A percentile compares a stretch with the other conserved stretches of the same genome.
Evolutionary conservation across 1,139 yeast genomes (phyloP).

Genomic region (Diutina mesorugosa): DNA sequence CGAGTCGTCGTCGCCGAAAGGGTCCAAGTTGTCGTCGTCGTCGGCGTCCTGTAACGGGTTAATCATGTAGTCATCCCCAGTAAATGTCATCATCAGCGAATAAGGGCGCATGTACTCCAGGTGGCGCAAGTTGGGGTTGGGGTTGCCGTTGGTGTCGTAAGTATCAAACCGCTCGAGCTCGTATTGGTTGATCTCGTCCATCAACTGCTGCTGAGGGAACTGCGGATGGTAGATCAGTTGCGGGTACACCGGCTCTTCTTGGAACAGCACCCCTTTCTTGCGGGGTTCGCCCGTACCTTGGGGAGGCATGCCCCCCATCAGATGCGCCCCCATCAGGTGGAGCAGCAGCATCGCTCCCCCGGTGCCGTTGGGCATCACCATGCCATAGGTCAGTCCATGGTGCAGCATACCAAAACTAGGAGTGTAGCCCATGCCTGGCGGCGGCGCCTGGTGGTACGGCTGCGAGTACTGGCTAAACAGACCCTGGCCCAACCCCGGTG

Average conservation of each 20-base stretch:
- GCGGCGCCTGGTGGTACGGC: conserved; percentile 1
- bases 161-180: conserved; percentile 13
- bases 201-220: conserved; percentile 1
- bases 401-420: not conserved
- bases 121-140: conserved; percentile 7
- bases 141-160: conserved; percentile 10
- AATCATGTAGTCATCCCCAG: conserved; percentile 29
- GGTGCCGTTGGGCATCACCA: conserved; percentile 1
- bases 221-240: conserved; percentile 1
- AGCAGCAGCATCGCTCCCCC: conserved; percentile 2
- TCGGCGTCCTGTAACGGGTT: conserved; percentile 31
- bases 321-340: not conserved
- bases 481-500: not conserved
- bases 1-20: conserved; percentile 35
- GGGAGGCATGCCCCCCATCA: not conserved
- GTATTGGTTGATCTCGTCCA: conserved; percentile 12
- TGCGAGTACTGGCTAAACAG: conserved; percentile 1
- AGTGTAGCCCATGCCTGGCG: not conserved
- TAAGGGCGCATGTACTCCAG: conserved; percentile 11
- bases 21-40: conserved; percentile 25
- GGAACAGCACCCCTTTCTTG: conserved; percentile 2
- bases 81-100: conserved; percentile 14
- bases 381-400: not conserved
- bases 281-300: not conserved
- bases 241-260: conserved; percentile 2